phyloP scores from a whole-genome alignment of 2,329 filamentous ascomycete species.

The Emmonsiellopsis sp. region DNA sequence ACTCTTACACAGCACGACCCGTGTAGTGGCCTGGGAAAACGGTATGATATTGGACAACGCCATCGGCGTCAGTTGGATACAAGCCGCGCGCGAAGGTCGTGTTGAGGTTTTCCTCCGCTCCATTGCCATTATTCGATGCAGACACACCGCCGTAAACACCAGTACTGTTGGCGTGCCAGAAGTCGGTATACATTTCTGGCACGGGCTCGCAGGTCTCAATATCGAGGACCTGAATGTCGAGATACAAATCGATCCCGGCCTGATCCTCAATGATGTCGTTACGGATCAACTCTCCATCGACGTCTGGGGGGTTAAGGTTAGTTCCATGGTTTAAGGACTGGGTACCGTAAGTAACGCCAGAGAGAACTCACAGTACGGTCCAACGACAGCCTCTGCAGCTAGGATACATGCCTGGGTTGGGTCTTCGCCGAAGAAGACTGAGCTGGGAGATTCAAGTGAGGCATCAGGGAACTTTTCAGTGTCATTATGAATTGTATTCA shows the following conservation, averaged over 20 bases:
- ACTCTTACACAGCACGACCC: constrained; percentile 16
- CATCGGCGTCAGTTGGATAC: constrained; percentile 1
- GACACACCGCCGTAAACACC: constrained; percentile 33
- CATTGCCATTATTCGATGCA: constrained; percentile 29
- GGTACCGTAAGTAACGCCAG: not conserved
- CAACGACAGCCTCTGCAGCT: constrained; percentile 40
- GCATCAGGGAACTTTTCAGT: not conserved
- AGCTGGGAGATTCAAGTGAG: constrained; percentile 1
- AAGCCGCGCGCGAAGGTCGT: constrained; percentile 3
- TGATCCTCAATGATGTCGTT: constrained; percentile 28
- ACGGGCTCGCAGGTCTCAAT: constrained; percentile 32
- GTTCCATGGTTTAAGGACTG: not conserved
- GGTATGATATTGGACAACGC: constrained; percentile 4
- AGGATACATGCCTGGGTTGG: constrained; percentile 33
- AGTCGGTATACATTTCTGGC: constrained; percentile 23
- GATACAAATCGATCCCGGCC: constrained; percentile 26
- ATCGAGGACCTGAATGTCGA: constrained; percentile 34
- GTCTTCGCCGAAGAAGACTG: constrained; percentile 6
- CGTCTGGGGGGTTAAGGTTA: constrained; percentile 36
- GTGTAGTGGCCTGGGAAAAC: constrained; percentile 7
- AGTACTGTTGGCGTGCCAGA: constrained; percentile 34
- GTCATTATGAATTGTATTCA: not conserved
- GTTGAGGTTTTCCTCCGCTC: constrained; percentile 23
- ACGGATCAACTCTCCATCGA: constrained; percentile 30
- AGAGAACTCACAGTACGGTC: constrained; percentile 12